phyloP scores from a whole-genome alignment of 2,329 filamentous ascomycete species.

The Trichophyton schoenleinii region DNA sequence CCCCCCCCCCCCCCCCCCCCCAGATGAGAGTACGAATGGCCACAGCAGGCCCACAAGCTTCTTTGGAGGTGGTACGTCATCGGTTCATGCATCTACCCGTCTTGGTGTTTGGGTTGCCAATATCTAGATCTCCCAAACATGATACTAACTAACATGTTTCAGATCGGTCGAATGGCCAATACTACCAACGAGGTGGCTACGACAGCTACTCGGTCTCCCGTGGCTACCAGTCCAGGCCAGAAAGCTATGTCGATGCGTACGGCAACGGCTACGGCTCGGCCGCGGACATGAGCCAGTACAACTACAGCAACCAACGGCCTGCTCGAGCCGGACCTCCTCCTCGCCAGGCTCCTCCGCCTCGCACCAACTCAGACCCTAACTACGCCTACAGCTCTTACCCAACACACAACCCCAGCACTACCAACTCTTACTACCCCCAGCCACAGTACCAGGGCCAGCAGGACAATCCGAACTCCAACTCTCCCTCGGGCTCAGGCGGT shows the following conservation, averaged over 20 bases:
- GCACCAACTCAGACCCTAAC: conserved; percentile 25
- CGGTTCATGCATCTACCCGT: background rate
- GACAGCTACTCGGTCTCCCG: conserved; percentile 26
- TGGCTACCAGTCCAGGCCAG: conserved; percentile 28
- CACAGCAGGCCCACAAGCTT: conserved; percentile 51
- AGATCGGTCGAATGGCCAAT: conserved; percentile 19
- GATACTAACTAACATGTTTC: conserved; percentile 11
- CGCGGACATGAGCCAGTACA: conserved; percentile 29
- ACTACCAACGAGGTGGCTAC: conserved; percentile 22
- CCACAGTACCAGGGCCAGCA: conserved; percentile 54
- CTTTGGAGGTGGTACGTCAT: conserved; percentile 34
- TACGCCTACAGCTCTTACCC: conserved; percentile 8
- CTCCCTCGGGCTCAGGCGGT: conserved; percentile 52
- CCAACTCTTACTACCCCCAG: conserved; percentile 2
- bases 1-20: background rate
- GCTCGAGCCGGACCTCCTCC: conserved; percentile 9
- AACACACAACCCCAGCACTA: conserved; percentile 10
- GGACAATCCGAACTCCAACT: conserved; percentile 75
- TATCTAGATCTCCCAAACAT: too few relatives aligned
- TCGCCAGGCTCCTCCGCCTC: conserved; percentile 20
- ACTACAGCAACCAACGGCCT: conserved; percentile 17
- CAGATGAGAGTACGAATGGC: conserved; percentile 23
- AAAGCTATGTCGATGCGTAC: conserved; percentile 33
- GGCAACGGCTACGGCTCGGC: conserved; percentile 14
- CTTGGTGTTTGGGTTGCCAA: background rate